phyloP scores from a whole-genome alignment of 805 yeast species.

The Cyberlindnera amylophila region DNA sequence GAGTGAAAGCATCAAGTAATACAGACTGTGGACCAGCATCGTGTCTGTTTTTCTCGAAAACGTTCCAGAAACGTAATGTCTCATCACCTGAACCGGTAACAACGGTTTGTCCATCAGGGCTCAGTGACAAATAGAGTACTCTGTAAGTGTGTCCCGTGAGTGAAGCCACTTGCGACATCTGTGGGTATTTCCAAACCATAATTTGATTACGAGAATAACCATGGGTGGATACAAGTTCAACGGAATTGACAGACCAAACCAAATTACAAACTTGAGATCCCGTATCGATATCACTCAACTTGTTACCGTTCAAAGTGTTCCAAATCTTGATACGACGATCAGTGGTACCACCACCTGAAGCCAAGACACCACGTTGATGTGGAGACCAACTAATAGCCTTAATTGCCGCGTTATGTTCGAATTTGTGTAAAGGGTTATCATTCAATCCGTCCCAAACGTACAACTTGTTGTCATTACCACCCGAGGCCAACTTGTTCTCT shows the following conservation, averaged over 20 bases:
- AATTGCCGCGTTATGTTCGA: conserved; percentile 93
- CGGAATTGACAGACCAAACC: conserved; percentile 87
- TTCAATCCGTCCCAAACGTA: conserved; percentile 81
- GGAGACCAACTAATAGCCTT: conserved; percentile 98
- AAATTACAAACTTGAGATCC: conserved; percentile 96
- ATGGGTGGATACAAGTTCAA: conserved; percentile 91
- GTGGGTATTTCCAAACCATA: conserved; percentile 90
- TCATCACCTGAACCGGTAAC: conserved; percentile 99
- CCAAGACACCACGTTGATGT: conserved; percentile 88
- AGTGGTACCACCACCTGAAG: conserved; percentile 96
- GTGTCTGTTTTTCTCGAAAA: conserved; percentile 71
- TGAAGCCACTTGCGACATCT: conserved; percentile 87
- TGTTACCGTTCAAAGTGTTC: conserved; percentile 80
- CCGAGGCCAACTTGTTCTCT: conserved; percentile 88
- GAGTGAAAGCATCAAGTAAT: conserved; percentile 70
- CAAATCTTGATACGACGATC: conserved; percentile 87
- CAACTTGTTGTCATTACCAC: conserved; percentile 89
- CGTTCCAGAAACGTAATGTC: conserved; percentile 92
- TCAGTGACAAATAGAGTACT: conserved; percentile 81
- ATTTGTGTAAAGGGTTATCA: conserved; percentile 63
- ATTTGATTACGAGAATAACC: conserved; percentile 91
- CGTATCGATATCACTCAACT: conserved; percentile 79
- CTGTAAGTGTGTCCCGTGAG: conserved; percentile 93
- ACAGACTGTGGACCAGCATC: conserved; percentile 60
- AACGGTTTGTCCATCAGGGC: conserved; percentile 94